Conservation (phyloP, 2,329 filamentous ascomycete species). For the Fusarium liriodendri region DNA sequence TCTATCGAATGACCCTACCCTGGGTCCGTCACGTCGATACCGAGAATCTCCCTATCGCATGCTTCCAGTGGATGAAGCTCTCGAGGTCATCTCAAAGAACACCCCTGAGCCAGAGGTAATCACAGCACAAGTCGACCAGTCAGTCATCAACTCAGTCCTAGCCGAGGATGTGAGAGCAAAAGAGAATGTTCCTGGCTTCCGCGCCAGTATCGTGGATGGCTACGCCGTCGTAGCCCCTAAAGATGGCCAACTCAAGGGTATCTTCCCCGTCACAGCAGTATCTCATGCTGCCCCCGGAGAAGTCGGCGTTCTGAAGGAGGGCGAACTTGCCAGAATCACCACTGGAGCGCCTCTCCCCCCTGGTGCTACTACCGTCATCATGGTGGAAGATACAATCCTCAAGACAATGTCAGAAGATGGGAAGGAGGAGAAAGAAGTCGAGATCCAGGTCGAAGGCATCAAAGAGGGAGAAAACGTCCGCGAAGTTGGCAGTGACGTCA, state of each 20-base stretch:
- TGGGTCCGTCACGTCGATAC: constrained; percentile 76
- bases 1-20: constrained; percentile 69
- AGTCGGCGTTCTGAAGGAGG: constrained; percentile 71
- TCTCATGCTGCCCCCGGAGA: constrained; percentile 86
- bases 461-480: constrained; percentile 87
- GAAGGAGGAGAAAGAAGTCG: constrained; percentile 86
- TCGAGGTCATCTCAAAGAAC: constrained; percentile 77
- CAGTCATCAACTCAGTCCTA: constrained; percentile 80
- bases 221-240: constrained; percentile 83
- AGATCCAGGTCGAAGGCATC: constrained; percentile 83
- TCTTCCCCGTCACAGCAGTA: constrained; percentile 87
- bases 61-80: constrained; percentile 85
- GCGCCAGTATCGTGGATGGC: constrained; percentile 96
- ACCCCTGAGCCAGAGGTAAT: constrained; percentile 73
- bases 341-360: constrained; percentile 92
- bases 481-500: constrained; percentile 89
- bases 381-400: constrained; percentile 89
- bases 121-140: constrained; percentile 69
- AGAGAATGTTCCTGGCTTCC: constrained; percentile 91
- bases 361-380: constrained; percentile 90
- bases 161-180: constrained; percentile 83
- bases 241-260: constrained; percentile 75
- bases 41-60: constrained; percentile 93
- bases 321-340: constrained; percentile 89
- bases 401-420: constrained; percentile 81